Base-by-base conservation (phyloP, 495 filamentous ascomycete species). In the Glarea lozoyensis region DNA sequence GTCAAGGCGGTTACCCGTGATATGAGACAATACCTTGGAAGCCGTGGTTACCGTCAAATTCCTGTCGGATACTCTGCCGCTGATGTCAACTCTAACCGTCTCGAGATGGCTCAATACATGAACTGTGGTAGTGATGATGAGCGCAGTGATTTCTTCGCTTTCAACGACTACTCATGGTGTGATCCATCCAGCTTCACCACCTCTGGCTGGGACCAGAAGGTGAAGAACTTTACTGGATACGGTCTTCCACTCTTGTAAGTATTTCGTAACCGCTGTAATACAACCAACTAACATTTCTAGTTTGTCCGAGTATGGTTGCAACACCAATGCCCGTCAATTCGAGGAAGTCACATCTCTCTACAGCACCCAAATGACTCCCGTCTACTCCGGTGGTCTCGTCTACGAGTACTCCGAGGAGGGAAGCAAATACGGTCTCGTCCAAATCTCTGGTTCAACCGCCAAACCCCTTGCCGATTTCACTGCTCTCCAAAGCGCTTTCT, bases 161-260 rank as follows among this genome's bases (percentile, higher is more conserved):
- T 95, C 69, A 96, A 97, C 65, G 92, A 95, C 65, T 96, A 96
- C 68, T 95, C 88, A 35, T 97, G 90, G 90, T 97, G 90, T 57
- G 82, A 88, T 53, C 76, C 75, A 38, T 86, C 88, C 16, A 76
- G 82, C 40, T 94, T 85, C 67, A 56, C 57, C 18, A 71, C 60
- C 37, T 86, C 89, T 39, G 88, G 86, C 50, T 97, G 88, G 88
- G 72, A 86, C 58, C 67, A 85, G 61, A 96, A 96, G 76, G 92
- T 96, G 39, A 74, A 84, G 68, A 86, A 81, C 62, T 95, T 90
- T 70, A 81, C 76, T 46, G 80, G 83, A 55, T 97, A 95, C 59
- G 87, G 88, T 49, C 66, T 95, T 36, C 92, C 90, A 16, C 81
- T 96, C 52, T 97, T 96, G 68, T 72, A 60, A 59, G 68, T 61